Evolutionary conservation across 495 filamentous ascomycete genomes (phyloP).

Genomic region (Amphirosellinia nigrospora): DNA sequence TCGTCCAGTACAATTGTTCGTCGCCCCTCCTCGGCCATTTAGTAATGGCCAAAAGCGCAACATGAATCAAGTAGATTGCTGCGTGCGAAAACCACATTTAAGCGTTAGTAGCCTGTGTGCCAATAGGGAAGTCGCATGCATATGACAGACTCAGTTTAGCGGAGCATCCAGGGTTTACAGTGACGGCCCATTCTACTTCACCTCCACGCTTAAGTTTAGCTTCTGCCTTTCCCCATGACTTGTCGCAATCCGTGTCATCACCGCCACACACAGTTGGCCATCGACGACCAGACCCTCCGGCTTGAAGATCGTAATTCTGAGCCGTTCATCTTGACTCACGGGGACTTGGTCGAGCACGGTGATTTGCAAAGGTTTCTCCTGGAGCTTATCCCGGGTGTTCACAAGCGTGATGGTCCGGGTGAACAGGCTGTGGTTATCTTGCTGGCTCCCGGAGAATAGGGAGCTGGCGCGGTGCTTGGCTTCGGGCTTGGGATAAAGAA

Average conservation of each 20-base stretch:
- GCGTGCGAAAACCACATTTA: not conserved
- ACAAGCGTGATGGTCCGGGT: conserved; percentile 62
- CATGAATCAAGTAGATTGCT: not conserved
- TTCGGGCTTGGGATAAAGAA: conserved; percentile 67
- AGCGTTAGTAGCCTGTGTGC: conserved; percentile 37
- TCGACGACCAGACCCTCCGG: conserved; percentile 58
- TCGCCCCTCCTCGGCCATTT: not conserved
- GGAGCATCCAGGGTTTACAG: conserved; percentile 61
- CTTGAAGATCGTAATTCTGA: conserved; percentile 58
- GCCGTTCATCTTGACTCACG: conserved; percentile 67
- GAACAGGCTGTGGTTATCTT: conserved; percentile 47
- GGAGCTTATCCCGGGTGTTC: conserved; percentile 59
- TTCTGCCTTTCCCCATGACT: conserved; percentile 55
- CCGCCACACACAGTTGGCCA: conserved; percentile 52
- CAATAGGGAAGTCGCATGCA: conserved; percentile 61
- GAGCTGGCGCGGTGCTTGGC: conserved; percentile 60
- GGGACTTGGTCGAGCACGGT: conserved; percentile 71
- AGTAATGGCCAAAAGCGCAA: not conserved
- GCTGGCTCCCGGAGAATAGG: conserved; percentile 56
- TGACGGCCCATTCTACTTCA: conserved; percentile 66
- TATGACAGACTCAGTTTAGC: conserved; percentile 68
- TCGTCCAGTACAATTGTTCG: not conserved
- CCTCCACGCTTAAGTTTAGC: conserved; percentile 63
- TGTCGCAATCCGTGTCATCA: conserved; percentile 34
- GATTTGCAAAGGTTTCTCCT: conserved; percentile 55